Base-by-base conservation (phyloP, 75 land plant genomes). In the Adiantum capillusveneris region DNA sequence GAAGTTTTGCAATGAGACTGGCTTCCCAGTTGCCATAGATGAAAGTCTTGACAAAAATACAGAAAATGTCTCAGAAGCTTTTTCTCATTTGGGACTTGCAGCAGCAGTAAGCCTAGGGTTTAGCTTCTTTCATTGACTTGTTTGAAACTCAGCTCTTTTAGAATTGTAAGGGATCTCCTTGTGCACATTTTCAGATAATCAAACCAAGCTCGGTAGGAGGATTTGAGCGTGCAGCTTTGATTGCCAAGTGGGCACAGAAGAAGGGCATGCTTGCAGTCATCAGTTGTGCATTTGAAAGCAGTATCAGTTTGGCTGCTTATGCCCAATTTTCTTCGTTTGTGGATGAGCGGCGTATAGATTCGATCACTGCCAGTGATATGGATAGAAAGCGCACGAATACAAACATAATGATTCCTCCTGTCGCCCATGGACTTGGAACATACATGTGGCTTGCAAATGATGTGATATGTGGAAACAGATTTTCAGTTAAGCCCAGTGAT, bases 381-480 rank as follows among this genome's bases (percentile, higher is more conserved):
- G 59, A 75, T 20, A 65, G 21, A 44, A 53, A 62, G 24, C 16
- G 39, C 11, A 31, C n/a, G 12, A 6, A 5, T 6, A 2, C 27
- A 21, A 59, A 24, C 16, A 24, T 11, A 13, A 34, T 19, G 9
- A 21, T 21, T 13, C 41, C 63, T 20, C 1, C 64, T 62, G 45
- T 81, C 45, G 87, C 86, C 16, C 99, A 95, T 70, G 99, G 99
- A 21, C 86, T 95, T 57, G 99, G 99, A 58, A 95, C 99, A 17
- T 95, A 84, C 68, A 43, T 44, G 43, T 95, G 99, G 99, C 75
- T 95, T 44, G 54, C 73, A 39, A 88, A 79, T 19, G 93, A 95
- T 61, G 66, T 84, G 26, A 57, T 74, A 3, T 34, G 29, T 25
- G 59, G 58, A 42, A 63, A 61, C 50, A 68, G 71, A 19, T 76